Base-by-base conservation (phyloP, 169 alveolate species). In the Eimeria acervulina region DNA sequence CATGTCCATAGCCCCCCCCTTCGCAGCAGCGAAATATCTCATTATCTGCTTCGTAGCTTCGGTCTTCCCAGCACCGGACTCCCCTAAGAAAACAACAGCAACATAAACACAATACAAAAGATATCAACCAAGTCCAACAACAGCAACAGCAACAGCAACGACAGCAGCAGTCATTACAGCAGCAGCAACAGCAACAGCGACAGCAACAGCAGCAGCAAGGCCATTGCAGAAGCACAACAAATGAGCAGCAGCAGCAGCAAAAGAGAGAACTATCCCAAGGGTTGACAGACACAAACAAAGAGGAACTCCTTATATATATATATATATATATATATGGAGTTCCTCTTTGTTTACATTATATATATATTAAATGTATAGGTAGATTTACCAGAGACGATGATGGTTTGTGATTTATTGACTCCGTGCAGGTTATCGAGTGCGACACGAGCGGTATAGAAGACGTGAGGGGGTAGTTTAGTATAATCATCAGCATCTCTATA, bases 41-140 rank as follows among this genome's bases (percentile, higher is more conserved):
- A 84, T 95, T 63, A 66, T 90, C 90, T 94, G 98, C 96, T 95
- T 97, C 72, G 99, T 99, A 70, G 99, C 99, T 96, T 99, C 99
- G 17, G 99, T 99, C 97, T 99, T 99, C 19, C 99, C 99, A 68
- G 99, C 99, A 72, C 99, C 99, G 13, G 99, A 98, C 96, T 99
- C 99, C 3, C 99, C 99, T 42, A 99, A 97, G 36, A 33, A 63
- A 68, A n/a, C 40, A 10, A 26, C 36, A 68, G 44, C 80, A n/a
- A 26, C 40, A 66, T 2, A 66, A 26, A 19, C 33, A 40, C 38
- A 5, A 3, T 40, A 31, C 33, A 31, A 6, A 74, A 28, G 15
- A 40, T 26, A 81, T 10, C 63, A 28, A 28, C 17, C 38, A 38
- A 55, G 13, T 83, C 21, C 70, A 28, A 1, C 66, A 51, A 51